Percentiles rank a stretch among this genome's conserved stretches.
These are phyloP conservation scores for Apiotrichum brassicae DNA, from an alignment of 1,284 basidiomycete genomes.

Conservation along the genomic window DNA sequence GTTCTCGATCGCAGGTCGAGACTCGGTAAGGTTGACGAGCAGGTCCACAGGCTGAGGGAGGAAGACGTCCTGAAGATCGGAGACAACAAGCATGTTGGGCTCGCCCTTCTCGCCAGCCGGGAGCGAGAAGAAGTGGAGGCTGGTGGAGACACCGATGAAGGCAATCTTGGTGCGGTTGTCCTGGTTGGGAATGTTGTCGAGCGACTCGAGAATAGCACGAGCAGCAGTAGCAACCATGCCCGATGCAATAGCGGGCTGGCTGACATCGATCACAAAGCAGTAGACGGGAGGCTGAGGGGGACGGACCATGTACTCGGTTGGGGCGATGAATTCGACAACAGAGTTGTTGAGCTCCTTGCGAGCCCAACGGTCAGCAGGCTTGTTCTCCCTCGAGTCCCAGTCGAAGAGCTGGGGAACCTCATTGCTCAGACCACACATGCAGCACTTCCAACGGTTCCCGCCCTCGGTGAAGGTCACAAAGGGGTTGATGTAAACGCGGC, in stretches of 20 bases:
- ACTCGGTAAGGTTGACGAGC: constrained; percentile 86
- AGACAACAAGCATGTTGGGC: constrained; percentile 91
- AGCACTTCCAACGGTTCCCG: constrained; percentile 98
- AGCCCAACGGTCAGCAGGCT: constrained; percentile 91
- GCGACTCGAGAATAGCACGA: constrained; percentile 85
- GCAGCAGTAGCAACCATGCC: constrained; percentile 98
- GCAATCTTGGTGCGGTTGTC: constrained; percentile 88
- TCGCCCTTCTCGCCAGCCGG: constrained; percentile 67
- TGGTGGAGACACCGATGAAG: constrained; percentile 86
- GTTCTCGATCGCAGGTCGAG: constrained; percentile 70
- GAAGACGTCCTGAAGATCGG: constrained; percentile 95
- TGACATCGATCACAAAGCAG: constrained; percentile 95
- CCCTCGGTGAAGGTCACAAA: constrained; percentile 98
- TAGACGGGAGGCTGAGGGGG: constrained; percentile 97
- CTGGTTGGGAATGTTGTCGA: constrained; percentile 93
- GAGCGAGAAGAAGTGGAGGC: constrained; percentile 95
- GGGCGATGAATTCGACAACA: constrained; percentile 94
- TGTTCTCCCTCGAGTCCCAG: constrained; percentile 90
- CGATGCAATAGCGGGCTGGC: constrained; percentile 81
- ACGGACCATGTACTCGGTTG: constrained; percentile 97
- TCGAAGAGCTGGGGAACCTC: constrained; percentile 98
- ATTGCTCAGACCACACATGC: constrained; percentile 98
- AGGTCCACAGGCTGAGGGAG: constrained; percentile 93
- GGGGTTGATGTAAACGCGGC: constrained; percentile 97
- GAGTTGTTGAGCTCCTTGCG: constrained; percentile 89